These are phyloP conservation scores for Pseudomonodictys pantanalensis DNA, from an alignment of 495 filamentous ascomycete species.

Conservation along the genomic window DNA sequence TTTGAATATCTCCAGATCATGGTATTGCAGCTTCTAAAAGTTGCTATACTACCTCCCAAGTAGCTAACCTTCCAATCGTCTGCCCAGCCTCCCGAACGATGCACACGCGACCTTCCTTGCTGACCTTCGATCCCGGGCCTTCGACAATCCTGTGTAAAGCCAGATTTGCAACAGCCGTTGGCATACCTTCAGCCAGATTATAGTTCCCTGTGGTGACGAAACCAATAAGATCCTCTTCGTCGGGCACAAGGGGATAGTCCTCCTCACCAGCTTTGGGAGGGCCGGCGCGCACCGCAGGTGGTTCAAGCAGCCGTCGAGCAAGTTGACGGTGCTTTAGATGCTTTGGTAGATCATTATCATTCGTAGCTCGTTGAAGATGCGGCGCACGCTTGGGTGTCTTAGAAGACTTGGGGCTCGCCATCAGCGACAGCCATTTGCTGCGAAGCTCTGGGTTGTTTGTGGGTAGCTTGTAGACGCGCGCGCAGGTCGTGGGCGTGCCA, in stretches of 20 bases:
- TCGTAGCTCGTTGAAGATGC: background rate
- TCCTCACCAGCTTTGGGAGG: slow-evolving; percentile 43
- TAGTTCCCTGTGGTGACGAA: slow-evolving; percentile 89
- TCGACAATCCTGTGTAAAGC: slow-evolving; percentile 54
- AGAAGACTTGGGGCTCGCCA: slow-evolving; percentile 21
- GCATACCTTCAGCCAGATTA: slow-evolving; percentile 72
- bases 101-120: slow-evolving; percentile 56
- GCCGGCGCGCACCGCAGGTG: background rate
- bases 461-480: slow-evolving; percentile 72
- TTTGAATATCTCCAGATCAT: too few relatives aligned
- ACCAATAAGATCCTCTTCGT: slow-evolving; percentile 76
- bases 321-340: slow-evolving; percentile 38
- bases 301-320: slow-evolving; percentile 37
- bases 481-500: slow-evolving; percentile 59
- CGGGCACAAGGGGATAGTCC: slow-evolving; percentile 64
- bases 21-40: too few relatives aligned
- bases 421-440: slow-evolving; percentile 52
- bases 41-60: slow-evolving; percentile 59
- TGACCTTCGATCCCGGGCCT: slow-evolving; percentile 22
- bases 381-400: background rate
- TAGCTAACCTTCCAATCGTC: slow-evolving; percentile 69
- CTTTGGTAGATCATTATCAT: slow-evolving; percentile 30
- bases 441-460: slow-evolving; percentile 47
- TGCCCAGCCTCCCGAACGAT: slow-evolving; percentile 79
- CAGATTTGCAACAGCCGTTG: slow-evolving; percentile 72